Conservation (phyloP, 2,329 filamentous ascomycete genomes). For the Lecanicillium sp. region DNA sequence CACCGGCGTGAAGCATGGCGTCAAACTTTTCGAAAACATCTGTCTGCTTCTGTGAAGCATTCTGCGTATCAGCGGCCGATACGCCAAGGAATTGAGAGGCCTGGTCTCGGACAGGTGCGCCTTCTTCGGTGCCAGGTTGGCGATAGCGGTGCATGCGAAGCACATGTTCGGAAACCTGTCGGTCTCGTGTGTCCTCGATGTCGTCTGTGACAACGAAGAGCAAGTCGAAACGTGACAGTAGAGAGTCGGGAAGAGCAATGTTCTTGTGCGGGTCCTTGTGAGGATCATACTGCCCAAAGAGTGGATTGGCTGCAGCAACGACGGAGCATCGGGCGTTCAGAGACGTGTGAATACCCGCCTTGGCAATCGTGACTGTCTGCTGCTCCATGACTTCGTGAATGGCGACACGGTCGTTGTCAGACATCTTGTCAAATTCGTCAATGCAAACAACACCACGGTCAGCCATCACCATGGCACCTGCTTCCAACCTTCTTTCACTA, state of each 20-base stretch:
- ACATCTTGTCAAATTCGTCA: slow-evolving; percentile 99
- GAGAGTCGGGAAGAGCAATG: slow-evolving; percentile 91
- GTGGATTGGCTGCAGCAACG: slow-evolving; percentile 90
- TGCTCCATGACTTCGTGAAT: slow-evolving; percentile 99
- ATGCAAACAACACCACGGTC: slow-evolving; percentile 98
- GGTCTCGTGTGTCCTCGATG: slow-evolving; percentile 87
- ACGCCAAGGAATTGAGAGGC: slow-evolving; percentile 77
- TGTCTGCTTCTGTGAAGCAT: slow-evolving; percentile 64
- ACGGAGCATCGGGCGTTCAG: slow-evolving; percentile 96
- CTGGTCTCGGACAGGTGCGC: slow-evolving; percentile 86
- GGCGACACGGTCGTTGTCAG: slow-evolving; percentile 91
- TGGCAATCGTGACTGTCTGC: slow-evolving; percentile 97
- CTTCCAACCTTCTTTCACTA: slow-evolving; percentile 86
- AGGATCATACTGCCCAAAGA: slow-evolving; percentile 96
- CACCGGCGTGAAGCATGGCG: slow-evolving; percentile 87
- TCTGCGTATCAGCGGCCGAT: slow-evolving; percentile 69
- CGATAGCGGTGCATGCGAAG: slow-evolving; percentile 95
- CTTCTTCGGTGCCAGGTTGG: slow-evolving; percentile 86
- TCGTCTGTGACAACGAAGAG: slow-evolving; percentile 97
- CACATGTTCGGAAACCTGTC: slow-evolving; percentile 91
- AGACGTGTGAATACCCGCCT: slow-evolving; percentile 96
- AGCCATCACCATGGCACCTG: slow-evolving; percentile 96
- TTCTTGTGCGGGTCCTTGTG: slow-evolving; percentile 99
- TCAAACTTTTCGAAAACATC: slow-evolving; percentile 97
- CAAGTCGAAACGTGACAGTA: slow-evolving; percentile 96